Percentiles rank a stretch among this genome's conserved stretches.
phyloP scores from a whole-genome alignment of 495 filamentous ascomycete genomes.

The Hypomontagnella monticulosa region DNA sequence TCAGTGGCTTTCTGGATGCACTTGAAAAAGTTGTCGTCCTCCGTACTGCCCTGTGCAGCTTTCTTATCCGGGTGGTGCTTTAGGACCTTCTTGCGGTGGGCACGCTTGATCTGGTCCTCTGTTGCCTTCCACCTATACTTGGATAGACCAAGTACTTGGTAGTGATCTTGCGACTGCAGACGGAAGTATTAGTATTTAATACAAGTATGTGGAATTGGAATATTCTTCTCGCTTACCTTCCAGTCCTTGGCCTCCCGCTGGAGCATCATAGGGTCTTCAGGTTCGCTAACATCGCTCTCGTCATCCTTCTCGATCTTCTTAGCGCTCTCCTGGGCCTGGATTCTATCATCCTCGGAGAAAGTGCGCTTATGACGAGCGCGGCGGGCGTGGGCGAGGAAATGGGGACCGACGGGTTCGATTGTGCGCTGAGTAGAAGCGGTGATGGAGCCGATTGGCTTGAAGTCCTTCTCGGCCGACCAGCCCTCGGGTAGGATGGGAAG shows the following conservation, averaged over 20 bases:
- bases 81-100: conserved; percentile 99
- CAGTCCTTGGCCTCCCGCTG: conserved; percentile 96
- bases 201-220: not conserved
- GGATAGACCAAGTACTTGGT: conserved; percentile 91
- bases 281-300: conserved; percentile 87
- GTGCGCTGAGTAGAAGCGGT: conserved; percentile 76
- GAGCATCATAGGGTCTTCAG: conserved; percentile 90
- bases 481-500: conserved; percentile 81
- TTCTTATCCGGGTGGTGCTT: conserved; percentile 99
- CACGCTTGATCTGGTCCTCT: conserved; percentile 97
- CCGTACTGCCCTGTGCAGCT: conserved; percentile 83
- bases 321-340: conserved; percentile 91
- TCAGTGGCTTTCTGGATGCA: conserved; percentile 99
- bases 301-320: conserved; percentile 96
- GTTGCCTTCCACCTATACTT: conserved; percentile 92
- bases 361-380: conserved; percentile 95
- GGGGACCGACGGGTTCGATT: conserved; percentile 93
- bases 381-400: conserved; percentile 97
- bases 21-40: conserved; percentile 99
- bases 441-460: conserved; percentile 77
- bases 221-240: conserved; percentile 72
- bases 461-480: conserved; percentile 91
- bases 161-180: conserved; percentile 89
- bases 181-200: conserved; percentile 41
- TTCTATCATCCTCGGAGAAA: conserved; percentile 97